These are phyloP conservation scores for Lumnitzera racemosa DNA, from an alignment of 345 rosid species.

Conservation along the genomic window DNA sequence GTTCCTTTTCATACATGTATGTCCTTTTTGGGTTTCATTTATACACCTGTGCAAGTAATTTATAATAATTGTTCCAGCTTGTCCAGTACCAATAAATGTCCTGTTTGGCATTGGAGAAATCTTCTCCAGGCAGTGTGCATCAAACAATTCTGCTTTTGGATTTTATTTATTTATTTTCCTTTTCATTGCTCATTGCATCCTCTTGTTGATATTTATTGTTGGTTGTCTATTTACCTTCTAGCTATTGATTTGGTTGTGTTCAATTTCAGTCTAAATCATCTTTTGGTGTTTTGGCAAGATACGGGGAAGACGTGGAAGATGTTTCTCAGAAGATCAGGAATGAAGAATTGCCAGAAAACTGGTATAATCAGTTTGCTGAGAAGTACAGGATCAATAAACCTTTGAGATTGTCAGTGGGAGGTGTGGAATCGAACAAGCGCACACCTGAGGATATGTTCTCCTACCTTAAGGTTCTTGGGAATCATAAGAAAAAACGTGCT, in stretches of 20 bases:
- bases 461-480: conserved; percentile 48
- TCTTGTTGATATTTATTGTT: background rate
- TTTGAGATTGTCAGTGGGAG: conserved; percentile 41
- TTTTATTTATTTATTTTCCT: background rate
- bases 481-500: conserved; percentile 66
- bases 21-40: no score
- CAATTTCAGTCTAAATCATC: conserved; percentile 46
- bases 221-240: conserved; percentile 1
- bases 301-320: conserved; percentile 44
- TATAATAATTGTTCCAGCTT: no score
- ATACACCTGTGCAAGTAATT: no score
- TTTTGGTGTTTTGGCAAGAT: conserved; percentile 37
- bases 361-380: conserved; percentile 78
- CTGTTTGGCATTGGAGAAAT: background rate
- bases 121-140: background rate
- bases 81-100: no score
- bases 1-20: no score
- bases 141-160: background rate
- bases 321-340: conserved; percentile 51
- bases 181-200: background rate
- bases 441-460: conserved; percentile 70
- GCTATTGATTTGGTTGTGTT: conserved; percentile 8
- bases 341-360: conserved; percentile 85
- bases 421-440: conserved; percentile 62
- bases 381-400: conserved; percentile 49